Conservation (phyloP, 1,284 basidiomycete genomes). For the Marasmius fiardii region DNA sequence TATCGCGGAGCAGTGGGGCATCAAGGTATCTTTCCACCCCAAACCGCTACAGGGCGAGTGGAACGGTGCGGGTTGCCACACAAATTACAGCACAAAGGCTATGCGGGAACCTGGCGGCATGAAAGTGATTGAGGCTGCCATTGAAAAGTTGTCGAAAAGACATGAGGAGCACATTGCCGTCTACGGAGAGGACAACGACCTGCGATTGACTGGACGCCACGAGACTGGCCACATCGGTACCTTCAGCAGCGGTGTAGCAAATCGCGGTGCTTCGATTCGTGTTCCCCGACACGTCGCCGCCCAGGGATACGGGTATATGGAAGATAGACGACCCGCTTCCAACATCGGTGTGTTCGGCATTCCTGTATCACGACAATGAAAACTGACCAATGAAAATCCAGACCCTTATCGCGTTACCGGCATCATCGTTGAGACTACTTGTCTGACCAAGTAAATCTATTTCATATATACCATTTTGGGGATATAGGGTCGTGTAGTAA, state of each 20-base stretch:
- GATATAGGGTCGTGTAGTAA: background rate
- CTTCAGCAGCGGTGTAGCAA: slow-evolving; percentile 95
- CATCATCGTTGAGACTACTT: slow-evolving; percentile 93
- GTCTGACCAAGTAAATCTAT: slow-evolving; percentile 49
- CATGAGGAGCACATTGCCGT: slow-evolving; percentile 94
- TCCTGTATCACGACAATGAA: background rate
- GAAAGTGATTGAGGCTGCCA: slow-evolving; percentile 91
- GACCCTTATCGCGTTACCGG: slow-evolving; percentile 87
- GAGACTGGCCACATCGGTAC: slow-evolving; percentile 95
- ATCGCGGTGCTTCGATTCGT: slow-evolving; percentile 96
- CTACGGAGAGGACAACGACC: slow-evolving; percentile 95
- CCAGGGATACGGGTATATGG: slow-evolving; percentile 94
- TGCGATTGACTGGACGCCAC: slow-evolving; percentile 89
- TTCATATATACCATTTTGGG: background rate
- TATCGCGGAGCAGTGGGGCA: slow-evolving; percentile 96
- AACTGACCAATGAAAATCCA: slow-evolving; percentile 27
- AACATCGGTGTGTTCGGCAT: slow-evolving; percentile 79
- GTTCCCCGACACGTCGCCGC: slow-evolving; percentile 90
- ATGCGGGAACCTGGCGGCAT: slow-evolving; percentile 96
- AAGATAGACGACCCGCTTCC: slow-evolving; percentile 95
- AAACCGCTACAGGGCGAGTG: slow-evolving; percentile 98
- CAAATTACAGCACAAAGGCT: slow-evolving; percentile 89
- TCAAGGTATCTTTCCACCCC: slow-evolving; percentile 99
- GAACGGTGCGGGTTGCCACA: slow-evolving; percentile 99
- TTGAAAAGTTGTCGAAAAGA: slow-evolving; percentile 83